These are phyloP conservation scores for Chlamydomonas asymmetrica DNA, from an alignment of 139 green algal species.

Conservation along the genomic window DNA sequence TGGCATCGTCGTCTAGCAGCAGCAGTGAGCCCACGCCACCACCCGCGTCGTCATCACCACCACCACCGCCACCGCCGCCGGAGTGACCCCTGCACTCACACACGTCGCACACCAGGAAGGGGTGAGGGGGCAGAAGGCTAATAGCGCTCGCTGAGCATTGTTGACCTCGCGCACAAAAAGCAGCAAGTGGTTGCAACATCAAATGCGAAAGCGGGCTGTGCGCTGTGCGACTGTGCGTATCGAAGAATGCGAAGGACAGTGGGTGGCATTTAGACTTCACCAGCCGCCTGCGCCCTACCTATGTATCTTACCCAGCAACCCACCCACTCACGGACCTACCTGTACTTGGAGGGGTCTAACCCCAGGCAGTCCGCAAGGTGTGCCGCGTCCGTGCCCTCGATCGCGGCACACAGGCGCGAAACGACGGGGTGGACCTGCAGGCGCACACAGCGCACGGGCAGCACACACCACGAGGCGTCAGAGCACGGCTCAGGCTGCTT, in stretches of 20 bases:
- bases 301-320: too few relatives aligned
- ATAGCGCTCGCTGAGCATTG: neutral
- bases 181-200: neutral
- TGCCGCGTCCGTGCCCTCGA: constrained; percentile 90
- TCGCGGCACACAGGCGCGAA: constrained; percentile 80
- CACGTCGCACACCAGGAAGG: too few relatives aligned
- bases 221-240: neutral
- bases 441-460: neutral
- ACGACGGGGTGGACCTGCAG: constrained; percentile 94
- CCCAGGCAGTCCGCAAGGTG: constrained; percentile 93
- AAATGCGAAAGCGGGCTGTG: neutral
- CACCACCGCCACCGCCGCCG: neutral
- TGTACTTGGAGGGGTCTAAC: constrained; percentile 68
- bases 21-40: constrained; percentile 24
- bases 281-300: neutral
- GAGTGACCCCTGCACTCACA: neutral
- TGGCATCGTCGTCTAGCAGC: constrained; percentile 68
- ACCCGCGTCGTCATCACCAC: constrained; percentile 3
- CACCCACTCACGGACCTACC: constrained; percentile 26
- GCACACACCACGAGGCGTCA: neutral
- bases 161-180: neutral
- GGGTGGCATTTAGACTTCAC: neutral
- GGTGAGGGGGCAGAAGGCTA: neutral
- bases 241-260: neutral
- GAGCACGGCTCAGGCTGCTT: neutral